Percentiles rank a stretch among this genome's conserved stretches.
Conservation (phyloP, 441 rosid genomes). For the Populus tomentosa region DNA sequence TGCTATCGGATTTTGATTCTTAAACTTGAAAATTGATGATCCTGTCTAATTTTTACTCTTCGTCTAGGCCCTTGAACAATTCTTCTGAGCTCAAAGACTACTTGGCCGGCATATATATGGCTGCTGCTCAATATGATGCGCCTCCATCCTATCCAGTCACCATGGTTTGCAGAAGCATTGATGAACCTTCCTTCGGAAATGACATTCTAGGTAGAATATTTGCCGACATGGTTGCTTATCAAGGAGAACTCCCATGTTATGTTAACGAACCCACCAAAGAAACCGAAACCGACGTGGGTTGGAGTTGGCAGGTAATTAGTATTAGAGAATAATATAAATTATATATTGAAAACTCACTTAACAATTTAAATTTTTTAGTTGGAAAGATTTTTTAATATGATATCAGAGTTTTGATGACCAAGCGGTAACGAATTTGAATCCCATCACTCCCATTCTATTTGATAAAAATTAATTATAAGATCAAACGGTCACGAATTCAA, state of each 20-base stretch:
- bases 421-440: no score
- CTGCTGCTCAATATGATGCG: not conserved
- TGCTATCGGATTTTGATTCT: not conserved
- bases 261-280: no score
- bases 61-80: conserved; percentile 35
- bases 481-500: no score
- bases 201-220: not conserved
- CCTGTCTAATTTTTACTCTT: not conserved
- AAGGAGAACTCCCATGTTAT: not conserved
- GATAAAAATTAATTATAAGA: no score
- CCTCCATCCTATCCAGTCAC: not conserved
- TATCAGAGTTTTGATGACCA: no score
- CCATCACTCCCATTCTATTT: no score
- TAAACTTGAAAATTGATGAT: not conserved
- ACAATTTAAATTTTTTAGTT: no score
- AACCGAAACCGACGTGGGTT: conserved; percentile 12
- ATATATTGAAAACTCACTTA: no score
- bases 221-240: not conserved
- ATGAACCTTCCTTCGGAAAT: not conserved
- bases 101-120: not conserved
- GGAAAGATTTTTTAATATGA: no score
- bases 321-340: no score
- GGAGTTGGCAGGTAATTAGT: conserved; percentile 44
- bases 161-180: not conserved
- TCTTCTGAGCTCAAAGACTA: not conserved